These are phyloP conservation scores for Saccharum hybrid DNA, from an alignment of 202 grass and related monocot genomes.

Conservation along the genomic window DNA sequence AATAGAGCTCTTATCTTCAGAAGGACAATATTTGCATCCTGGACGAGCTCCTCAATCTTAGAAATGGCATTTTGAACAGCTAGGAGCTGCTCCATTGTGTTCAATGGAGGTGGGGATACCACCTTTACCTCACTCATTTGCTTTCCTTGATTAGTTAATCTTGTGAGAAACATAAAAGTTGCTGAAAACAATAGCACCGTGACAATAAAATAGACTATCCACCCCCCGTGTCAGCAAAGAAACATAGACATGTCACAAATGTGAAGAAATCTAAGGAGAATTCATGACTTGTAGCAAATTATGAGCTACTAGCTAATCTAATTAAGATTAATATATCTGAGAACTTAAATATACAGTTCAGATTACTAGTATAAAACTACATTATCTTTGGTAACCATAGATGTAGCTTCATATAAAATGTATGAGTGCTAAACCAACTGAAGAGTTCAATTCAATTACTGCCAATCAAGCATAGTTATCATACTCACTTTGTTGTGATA, in stretches of 20 bases:
- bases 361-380: slow-evolving; percentile 34
- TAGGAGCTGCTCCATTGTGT: slow-evolving; percentile 95
- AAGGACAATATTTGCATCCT: slow-evolving; percentile 93
- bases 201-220: slow-evolving; percentile 71
- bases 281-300: slow-evolving; percentile 23
- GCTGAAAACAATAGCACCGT: slow-evolving; percentile 75
- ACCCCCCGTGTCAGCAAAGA: slow-evolving; percentile 63
- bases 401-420: slow-evolving; percentile 1
- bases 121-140: slow-evolving; percentile 78
- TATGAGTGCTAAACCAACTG: not conserved
- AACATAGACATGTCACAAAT: slow-evolving; percentile 39
- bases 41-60: slow-evolving; percentile 87
- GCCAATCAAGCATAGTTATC: not conserved
- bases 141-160: slow-evolving; percentile 79
- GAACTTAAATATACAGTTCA: slow-evolving; percentile 6
- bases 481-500: not conserved
- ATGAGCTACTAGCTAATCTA: slow-evolving; percentile 30
- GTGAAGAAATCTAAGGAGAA: slow-evolving; percentile 10
- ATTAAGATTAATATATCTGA: slow-evolving; percentile 28
- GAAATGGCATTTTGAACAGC: slow-evolving; percentile 98
- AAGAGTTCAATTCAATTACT: not conserved
- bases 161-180: slow-evolving; percentile 78
- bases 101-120: slow-evolving; percentile 80
- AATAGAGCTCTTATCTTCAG: slow-evolving; percentile 83
- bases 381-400: slow-evolving; percentile 5